phyloP scores from a whole-genome alignment of 164 flowering plant species.

The Piper longum region DNA sequence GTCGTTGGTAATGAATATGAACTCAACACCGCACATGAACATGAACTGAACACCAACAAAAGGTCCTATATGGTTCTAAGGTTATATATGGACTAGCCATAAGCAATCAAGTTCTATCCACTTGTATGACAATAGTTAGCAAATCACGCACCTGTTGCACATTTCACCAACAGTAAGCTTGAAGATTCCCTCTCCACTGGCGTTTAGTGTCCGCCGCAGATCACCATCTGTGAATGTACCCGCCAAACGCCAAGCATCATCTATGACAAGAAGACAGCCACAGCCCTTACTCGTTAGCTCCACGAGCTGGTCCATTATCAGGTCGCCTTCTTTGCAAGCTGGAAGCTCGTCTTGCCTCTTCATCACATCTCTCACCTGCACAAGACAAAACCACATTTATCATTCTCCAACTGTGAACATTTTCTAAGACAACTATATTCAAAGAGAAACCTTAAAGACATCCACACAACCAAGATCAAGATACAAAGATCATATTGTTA shows the following conservation, averaged over 20 bases:
- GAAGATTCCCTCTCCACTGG: conserved; percentile 84
- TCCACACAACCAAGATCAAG: too few relatives aligned
- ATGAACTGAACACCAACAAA: too few relatives aligned
- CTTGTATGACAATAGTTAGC: too few relatives aligned
- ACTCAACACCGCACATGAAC: background rate
- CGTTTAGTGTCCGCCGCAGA: conserved; percentile 80
- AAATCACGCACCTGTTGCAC: conserved; percentile 26
- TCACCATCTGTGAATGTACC: conserved; percentile 99
- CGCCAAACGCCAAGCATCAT: conserved; percentile 46
- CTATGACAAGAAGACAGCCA: conserved; percentile 87
- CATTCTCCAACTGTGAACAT: background rate
- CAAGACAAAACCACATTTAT: background rate
- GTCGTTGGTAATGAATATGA: background rate
- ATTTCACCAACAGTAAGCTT: conserved; percentile 90
- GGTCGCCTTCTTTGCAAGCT: conserved; percentile 71
- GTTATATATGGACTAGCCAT: conserved; percentile 5
- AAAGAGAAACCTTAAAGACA: too few relatives aligned
- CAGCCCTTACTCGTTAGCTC: conserved; percentile 97
- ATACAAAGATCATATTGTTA: too few relatives aligned
- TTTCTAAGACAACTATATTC: background rate
- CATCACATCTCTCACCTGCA: conserved; percentile 94
- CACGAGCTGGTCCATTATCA: conserved; percentile 92
- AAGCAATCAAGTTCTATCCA: background rate
- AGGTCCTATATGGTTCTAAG: too few relatives aligned
- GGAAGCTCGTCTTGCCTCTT: conserved; percentile 91